Evolutionary conservation across 129 eudicot genomes (phyloP), one percentile per base, ranked within the genome.

Genomic region (Pseudognaphalium luteoalbum): DNA sequence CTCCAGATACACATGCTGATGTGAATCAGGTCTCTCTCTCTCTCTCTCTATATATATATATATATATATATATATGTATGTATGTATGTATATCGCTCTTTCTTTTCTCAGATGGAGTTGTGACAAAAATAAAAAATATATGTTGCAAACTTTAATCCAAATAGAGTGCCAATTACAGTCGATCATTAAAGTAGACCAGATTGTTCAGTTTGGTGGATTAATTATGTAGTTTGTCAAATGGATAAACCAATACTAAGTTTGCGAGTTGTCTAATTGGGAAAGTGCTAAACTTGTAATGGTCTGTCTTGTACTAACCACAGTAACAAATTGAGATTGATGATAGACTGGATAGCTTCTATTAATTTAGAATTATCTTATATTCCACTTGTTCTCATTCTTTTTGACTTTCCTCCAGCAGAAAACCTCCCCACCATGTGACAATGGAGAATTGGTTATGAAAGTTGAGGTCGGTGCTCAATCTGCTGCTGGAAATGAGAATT

Each of bases 21-120:
- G 66, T 62, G 33, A 78, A 60, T 78, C 56, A 78, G 81, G 42
- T 78, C 61, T 69, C 51, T 59, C 12, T 59, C 16, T 56, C 19
- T 66, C 2, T 9, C 60, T 28, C 28, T 75, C 7, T 71, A 25
- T 25, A 47, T 47, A 47, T 47, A 10, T 47, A 10, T 47, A 10
- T 51, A 5, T 34, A 5, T 34, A 5, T 5, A 5, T 5, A 8
- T 37, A 2, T 39, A 10, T 39, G 3, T 9, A 10, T 39, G 10
- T 39, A n/a, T n/a, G 47, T 39, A 1, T 39, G 47, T 39, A 2
- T 39, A 39, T 42, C 3, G 9, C 12, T 42, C 15, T 42, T 5
- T 37, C 42, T 32, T 4, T 32, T 35, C 8, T 35, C 41, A 34
- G 6, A 34, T 34, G 37, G 37, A 25, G 28, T 32, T 32, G 34